Percentiles rank a stretch among this genome's conserved stretches.
Evolutionary conservation across 2,329 filamentous ascomycete genomes (phyloP).

Genomic region (Escovopsis sp.): DNA sequence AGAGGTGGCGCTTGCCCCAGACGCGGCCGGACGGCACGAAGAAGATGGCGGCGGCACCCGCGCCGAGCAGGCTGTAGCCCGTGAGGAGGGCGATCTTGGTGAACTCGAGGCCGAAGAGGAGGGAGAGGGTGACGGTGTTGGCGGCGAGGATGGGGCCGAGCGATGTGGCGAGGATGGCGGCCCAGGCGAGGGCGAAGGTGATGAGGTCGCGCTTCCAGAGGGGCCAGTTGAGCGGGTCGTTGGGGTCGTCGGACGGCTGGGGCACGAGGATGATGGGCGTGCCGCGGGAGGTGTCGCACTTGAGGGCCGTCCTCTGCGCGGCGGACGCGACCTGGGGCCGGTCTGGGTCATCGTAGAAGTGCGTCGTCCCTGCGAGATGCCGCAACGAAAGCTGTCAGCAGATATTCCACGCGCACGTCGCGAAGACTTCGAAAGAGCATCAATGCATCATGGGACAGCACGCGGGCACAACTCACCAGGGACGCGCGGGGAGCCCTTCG

Average conservation of each 20-base stretch:
- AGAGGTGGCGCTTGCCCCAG: constrained; percentile 85
- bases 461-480: constrained; percentile 42
- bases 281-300: constrained; percentile 54
- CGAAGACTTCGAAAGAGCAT: not conserved
- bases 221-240: constrained; percentile 78
- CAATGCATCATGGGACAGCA: not conserved
- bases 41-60: constrained; percentile 65
- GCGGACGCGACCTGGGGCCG: constrained; percentile 27
- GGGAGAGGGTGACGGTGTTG: constrained; percentile 64
- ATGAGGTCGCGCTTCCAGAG: constrained; percentile 74
- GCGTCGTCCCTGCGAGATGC: constrained; percentile 36
- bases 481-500: constrained; percentile 49
- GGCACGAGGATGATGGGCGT: constrained; percentile 69
- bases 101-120: constrained; percentile 50
- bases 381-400: not conserved
- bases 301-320: constrained; percentile 34
- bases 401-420: no score
- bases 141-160: constrained; percentile 78
- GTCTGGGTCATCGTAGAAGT: constrained; percentile 46
- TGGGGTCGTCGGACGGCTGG: constrained; percentile 80
- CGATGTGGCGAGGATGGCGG: constrained; percentile 69
- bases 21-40: constrained; percentile 79
- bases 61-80: constrained; percentile 74
- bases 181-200: constrained; percentile 60
- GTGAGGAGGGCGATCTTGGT: constrained; percentile 70